phyloP scores from a whole-genome alignment of 139 green algal genomes.

The Astrephomene gubernaculifera region DNA sequence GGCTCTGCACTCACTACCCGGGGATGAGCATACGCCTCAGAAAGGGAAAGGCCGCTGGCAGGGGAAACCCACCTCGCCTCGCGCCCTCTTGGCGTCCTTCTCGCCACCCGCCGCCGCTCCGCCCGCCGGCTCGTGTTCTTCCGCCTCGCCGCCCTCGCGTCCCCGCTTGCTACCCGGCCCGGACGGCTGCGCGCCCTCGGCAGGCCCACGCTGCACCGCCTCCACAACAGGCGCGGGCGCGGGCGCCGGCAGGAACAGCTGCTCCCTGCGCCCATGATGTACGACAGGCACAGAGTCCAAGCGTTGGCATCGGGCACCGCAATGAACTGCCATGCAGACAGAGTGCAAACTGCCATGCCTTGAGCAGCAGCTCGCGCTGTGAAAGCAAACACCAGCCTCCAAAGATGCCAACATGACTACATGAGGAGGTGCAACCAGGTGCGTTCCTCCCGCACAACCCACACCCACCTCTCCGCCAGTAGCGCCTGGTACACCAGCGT shows the following conservation, averaged over 20 bases:
- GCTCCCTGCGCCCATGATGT: slow-evolving; percentile 24
- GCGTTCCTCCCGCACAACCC: not conserved
- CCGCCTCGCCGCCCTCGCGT: not conserved
- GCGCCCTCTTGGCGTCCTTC: slow-evolving; percentile 33
- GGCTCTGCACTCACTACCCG: no score
- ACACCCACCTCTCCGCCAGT: slow-evolving; percentile 43
- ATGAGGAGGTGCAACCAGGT: not conserved
- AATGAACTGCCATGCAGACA: no score
- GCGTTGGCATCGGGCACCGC: no score
- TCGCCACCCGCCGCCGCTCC: not conserved
- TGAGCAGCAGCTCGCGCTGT: no score
- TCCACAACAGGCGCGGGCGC: not conserved
- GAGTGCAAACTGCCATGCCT: no score
- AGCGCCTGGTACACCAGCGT: slow-evolving; percentile 34
- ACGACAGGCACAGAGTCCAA: no score
- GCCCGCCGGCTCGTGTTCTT: not conserved
- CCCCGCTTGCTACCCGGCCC: slow-evolving; percentile 20
- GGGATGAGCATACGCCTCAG: no score
- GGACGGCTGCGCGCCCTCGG: not conserved
- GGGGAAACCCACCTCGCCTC: slow-evolving; percentile 4
- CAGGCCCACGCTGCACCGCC: not conserved
- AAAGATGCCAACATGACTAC: slow-evolving; percentile 3
- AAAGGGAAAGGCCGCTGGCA: no score
- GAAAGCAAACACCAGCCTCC: no score
- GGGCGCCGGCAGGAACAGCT: not conserved